Percentiles rank a stretch among this genome's conserved stretches.
Conservation (phyloP, 305 asterid species). For the Solanum hybrid region DNA sequence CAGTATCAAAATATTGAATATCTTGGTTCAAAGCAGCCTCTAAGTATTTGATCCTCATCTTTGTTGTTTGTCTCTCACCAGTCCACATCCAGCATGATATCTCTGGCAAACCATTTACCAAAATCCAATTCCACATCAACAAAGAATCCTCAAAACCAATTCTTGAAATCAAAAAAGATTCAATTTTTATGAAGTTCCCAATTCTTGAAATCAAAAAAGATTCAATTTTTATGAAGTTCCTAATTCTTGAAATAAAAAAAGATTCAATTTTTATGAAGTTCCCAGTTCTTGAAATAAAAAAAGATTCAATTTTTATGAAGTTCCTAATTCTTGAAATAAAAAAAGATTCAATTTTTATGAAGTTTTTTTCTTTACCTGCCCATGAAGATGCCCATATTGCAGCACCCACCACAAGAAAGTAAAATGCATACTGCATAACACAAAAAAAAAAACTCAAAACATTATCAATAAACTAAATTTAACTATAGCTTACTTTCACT, state of each 20-base stretch:
- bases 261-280: neutral
- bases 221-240: neutral
- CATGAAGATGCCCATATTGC: conserved; percentile 99
- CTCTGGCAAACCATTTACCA: conserved; percentile 42
- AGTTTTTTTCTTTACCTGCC: conserved; percentile 55
- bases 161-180: neutral
- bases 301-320: neutral
- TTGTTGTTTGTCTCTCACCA: conserved; percentile 94
- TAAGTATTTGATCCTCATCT: conserved; percentile 85
- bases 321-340: neutral
- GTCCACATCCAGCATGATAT: conserved; percentile 99
- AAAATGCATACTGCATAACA: conserved; percentile 78
- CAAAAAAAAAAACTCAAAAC: neutral
- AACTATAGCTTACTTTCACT: neutral
- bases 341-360: neutral
- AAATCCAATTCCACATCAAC: neutral
- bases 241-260: neutral
- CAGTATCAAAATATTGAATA: conserved; percentile 83
- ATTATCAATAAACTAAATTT: conserved; percentile 8
- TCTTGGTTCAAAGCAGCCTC: conserved; percentile 95
- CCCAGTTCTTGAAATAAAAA: neutral
- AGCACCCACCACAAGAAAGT: conserved; percentile 99
- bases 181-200: neutral
- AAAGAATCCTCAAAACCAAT: neutral
- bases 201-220: neutral